Base-by-base conservation (phyloP, 805 yeast species). In the Debaryomyces maramus region DNA sequence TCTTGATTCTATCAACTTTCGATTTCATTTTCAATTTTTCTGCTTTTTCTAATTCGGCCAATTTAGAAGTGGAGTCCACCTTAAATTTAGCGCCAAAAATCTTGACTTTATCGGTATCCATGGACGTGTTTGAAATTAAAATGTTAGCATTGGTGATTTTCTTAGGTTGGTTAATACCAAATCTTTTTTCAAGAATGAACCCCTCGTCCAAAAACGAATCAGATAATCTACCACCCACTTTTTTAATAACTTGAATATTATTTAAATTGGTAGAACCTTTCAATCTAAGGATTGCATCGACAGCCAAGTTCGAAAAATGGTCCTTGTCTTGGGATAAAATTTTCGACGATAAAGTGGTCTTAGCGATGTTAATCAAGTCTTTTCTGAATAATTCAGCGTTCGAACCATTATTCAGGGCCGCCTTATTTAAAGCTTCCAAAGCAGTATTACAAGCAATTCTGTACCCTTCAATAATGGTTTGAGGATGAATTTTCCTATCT, bases 201-300 rank as follows among this genome's bases (percentile, higher is more conserved):
- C 99, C 99, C 59, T 91, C 97, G 63, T 91, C 99, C 41, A 93
- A 76, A 66, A 85, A 93, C 4, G 97, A 88, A 61, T 93, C 98
- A 10, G 86, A 69, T 52, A 93, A 73, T 56, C 85, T 83, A 40
- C 99, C 99, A 51, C 99, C 99, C 39, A 83, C 80, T 60, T 88
- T 90, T 64, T 90, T 89, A 55, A 93, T 85, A 52, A 93, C 80
- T 72, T 93, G 97, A 55, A 93, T 90, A 62, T 90, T 88, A 54
- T 88, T 95, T 51, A 89, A 77, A 59, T 91, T 84, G 6, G 95
- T 88, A 14, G 89, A 82, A 15, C 96, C 95, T 46, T 85, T 83
- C 50, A 89, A 75, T 54, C 97, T 77, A 56, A 93, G 70, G 38
- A 93, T 85, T 3, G 99, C 98, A 62, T 89, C 95, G 11, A 93